These are phyloP conservation scores for Closterium sp. DNA, from an alignment of 139 green algal genomes.

Conservation along the genomic window DNA sequence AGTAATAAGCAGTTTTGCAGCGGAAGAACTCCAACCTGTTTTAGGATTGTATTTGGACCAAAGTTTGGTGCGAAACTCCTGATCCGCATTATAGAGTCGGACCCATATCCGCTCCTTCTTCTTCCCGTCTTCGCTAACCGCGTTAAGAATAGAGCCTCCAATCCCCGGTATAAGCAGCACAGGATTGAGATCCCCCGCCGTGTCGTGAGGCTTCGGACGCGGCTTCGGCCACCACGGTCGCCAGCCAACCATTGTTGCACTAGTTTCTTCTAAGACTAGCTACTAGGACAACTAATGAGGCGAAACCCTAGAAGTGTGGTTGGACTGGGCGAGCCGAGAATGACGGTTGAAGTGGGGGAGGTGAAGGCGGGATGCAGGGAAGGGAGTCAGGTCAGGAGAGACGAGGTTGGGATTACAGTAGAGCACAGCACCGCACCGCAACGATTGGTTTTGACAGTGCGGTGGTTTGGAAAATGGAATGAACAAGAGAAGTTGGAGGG, in stretches of 20 bases:
- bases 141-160: conserved; percentile 48
- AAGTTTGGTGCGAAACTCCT: conserved; percentile 41
- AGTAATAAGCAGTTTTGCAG: background rate
- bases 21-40: conserved; percentile 13
- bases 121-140: conserved; percentile 22
- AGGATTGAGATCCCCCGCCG: background rate
- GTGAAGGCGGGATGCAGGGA: background rate
- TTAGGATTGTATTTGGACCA: conserved; percentile 52
- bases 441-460: too few species aligned
- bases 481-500: too few species aligned
- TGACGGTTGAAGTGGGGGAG: background rate
- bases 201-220: background rate
- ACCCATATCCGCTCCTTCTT: conserved; percentile 39
- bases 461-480: too few species aligned
- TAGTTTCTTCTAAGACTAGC: background rate
- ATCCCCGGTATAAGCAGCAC: conserved; percentile 49
- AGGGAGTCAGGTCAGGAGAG: too few species aligned
- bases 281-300: background rate
- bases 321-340: background rate
- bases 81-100: conserved; percentile 38
- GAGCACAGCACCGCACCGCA: too few species aligned
- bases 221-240: background rate
- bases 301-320: background rate
- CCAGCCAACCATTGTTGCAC: background rate
- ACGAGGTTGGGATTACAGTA: too few species aligned